These are phyloP conservation scores for Plasmodium relictum DNA, from an alignment of 169 alveolate genomes.

Conservation along the genomic window DNA sequence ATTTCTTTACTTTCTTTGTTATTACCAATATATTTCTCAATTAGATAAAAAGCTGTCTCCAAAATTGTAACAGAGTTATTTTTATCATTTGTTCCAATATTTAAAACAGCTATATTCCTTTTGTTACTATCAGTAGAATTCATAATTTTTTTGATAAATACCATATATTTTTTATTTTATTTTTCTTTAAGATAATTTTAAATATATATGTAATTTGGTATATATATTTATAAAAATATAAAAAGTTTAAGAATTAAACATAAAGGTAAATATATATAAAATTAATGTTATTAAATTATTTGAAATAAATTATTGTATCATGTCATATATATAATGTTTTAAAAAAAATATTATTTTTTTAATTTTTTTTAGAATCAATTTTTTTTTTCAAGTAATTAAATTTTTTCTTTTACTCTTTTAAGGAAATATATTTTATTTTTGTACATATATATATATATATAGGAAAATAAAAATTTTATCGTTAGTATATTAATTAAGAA, in stretches of 20 bases:
- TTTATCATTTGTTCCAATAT: conserved; percentile 60
- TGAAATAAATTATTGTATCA: too few species aligned
- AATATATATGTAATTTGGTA: neutral
- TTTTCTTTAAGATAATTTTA: neutral
- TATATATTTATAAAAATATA: too few species aligned
- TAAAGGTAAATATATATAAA: too few species aligned
- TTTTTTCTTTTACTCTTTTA: too few species aligned
- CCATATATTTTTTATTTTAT: conserved; percentile 6
- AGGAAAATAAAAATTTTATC: too few species aligned
- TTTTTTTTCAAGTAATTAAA: neutral
- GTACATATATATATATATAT: too few species aligned
- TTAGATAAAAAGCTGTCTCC: conserved; percentile 51
- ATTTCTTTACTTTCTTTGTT: neutral
- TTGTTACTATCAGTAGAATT: conserved; percentile 1
- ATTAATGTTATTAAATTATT: too few species aligned
- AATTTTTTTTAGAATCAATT: neutral
- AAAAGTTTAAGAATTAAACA: too few species aligned
- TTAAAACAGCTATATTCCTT: conserved; percentile 56
- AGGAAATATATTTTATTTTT: too few species aligned
- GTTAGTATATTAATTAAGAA: too few species aligned
- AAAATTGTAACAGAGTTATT: conserved; percentile 25
- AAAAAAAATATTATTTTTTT: too few species aligned
- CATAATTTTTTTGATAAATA: neutral
- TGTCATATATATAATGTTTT: too few species aligned
- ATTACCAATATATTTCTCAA: conserved; percentile 58